Conservation (phyloP, 2,329 filamentous ascomycete genomes). For the Cercospora zeae-maydis region DNA sequence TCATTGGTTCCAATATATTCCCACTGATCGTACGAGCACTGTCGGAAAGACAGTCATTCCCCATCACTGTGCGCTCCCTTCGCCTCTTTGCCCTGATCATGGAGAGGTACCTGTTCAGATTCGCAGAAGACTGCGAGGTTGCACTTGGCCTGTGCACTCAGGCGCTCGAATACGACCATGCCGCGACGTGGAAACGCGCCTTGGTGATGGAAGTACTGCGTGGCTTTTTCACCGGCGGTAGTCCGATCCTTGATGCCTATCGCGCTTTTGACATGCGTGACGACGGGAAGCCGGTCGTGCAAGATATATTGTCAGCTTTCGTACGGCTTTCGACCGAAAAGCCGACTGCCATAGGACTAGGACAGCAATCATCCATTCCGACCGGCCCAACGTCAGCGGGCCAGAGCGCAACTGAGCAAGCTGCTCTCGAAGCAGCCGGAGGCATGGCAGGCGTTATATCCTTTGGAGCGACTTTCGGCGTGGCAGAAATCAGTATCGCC, state of each 20-base stretch:
- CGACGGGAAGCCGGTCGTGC: constrained; percentile 70
- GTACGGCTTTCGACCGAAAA: constrained; percentile 92
- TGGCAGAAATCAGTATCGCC: constrained; percentile 61
- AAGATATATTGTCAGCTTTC: constrained; percentile 79
- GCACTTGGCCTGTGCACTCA: constrained; percentile 78
- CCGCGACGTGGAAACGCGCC: constrained; percentile 77
- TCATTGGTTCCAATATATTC: constrained; percentile 74
- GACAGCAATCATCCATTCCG: constrained; percentile 82
- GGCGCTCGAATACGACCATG: constrained; percentile 77
- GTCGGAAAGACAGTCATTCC: constrained; percentile 74
- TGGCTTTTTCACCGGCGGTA: constrained; percentile 77
- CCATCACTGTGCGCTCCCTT: constrained; percentile 75
- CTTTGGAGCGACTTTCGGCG: constrained; percentile 55
- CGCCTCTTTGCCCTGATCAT: constrained; percentile 80
- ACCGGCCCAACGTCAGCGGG: constrained; percentile 55
- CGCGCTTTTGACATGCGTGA: constrained; percentile 71
- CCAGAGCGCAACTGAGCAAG: constrained; percentile 68
- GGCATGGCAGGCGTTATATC: constrained; percentile 85
- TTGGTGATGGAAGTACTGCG: constrained; percentile 89
- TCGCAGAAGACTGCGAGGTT: constrained; percentile 77
- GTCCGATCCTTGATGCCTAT: constrained; percentile 75
- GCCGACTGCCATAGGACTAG: constrained; percentile 80
- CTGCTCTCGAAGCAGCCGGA: constrained; percentile 76
- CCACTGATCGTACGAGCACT: constrained; percentile 76
- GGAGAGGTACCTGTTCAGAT: constrained; percentile 68